Evolutionary conservation across 768 basidiomycete species (phyloP), one percentile per base, ranked within the genome.

Genomic region (Collybiopsis confluens): DNA sequence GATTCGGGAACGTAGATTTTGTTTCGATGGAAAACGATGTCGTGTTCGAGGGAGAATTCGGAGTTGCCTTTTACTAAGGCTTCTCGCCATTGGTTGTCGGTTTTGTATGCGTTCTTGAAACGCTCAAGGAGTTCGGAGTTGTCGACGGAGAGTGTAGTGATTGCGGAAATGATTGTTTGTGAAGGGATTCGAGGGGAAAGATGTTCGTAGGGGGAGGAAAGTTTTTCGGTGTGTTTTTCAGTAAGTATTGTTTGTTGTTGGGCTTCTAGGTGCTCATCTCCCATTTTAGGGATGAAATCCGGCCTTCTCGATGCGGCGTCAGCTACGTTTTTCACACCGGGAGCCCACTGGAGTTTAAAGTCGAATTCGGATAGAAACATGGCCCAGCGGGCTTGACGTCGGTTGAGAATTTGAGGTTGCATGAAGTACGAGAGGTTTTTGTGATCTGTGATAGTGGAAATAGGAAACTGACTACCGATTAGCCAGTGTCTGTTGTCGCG

Each of bases 351-450:
- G n/a, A n/a, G n/a, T n/a, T n/a, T n/a, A n/a, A n/a, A n/a, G n/a
- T n/a, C n/a, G n/a, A n/a, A n/a, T n/a, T n/a, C n/a, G n/a, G n/a
- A n/a, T n/a, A n/a, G n/a, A n/a, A n/a, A n/a, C n/a, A n/a, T n/a
- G n/a, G n/a, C n/a, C n/a, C n/a, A n/a, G n/a, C n/a, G n/a, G n/a
- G n/a, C n/a, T n/a, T n/a, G n/a, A n/a, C n/a, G n/a, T n/a, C n/a
- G n/a, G n/a, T n/a, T n/a, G n/a, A 81, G 69, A 6, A 73, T 56
- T 11, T 67, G 64, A 23, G 71, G 59, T 6, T 65, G 58, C 54
- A 65, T 68, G 59, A 80, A 80, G 56, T 78, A 80, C 28, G 66
- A 61, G 6, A 80, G 71, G 44, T 79, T 77, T 48, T 72, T 66
- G 56, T 74, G 70, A 54, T 75, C 62, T 1, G 52, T 68, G 41